A percentile compares a stretch with the other conserved stretches of the same genome.
Evolutionary conservation across 2,329 filamentous ascomycete species (phyloP).

Genomic region (Epicoccum sorghinum): DNA sequence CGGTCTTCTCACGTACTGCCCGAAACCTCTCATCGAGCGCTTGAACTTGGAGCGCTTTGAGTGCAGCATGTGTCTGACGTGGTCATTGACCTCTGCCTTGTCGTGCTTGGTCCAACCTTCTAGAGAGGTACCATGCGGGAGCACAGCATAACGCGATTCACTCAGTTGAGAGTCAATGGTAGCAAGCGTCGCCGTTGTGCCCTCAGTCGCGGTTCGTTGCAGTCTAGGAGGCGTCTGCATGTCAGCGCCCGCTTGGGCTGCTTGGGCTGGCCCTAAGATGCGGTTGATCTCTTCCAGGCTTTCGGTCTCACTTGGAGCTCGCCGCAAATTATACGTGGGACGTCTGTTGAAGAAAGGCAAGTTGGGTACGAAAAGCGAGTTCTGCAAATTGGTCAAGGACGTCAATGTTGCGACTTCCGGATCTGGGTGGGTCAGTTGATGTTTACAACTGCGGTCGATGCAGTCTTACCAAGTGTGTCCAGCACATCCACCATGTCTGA

Average conservation of each 20-base stretch:
- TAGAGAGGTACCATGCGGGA: constrained; percentile 74
- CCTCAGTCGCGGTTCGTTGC: constrained; percentile 31
- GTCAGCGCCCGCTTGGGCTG: constrained; percentile 22
- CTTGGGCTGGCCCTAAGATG: constrained; percentile 30
- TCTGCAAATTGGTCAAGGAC: constrained; percentile 87
- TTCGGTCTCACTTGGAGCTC: constrained; percentile 48
- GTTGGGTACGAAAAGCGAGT: constrained; percentile 84
- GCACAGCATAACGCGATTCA: constrained; percentile 76
- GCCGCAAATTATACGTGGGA: constrained; percentile 77
- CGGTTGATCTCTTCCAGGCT: constrained; percentile 40
- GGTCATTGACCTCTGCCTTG: constrained; percentile 78
- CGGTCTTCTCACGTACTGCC: constrained; percentile 76
- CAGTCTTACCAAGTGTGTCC: constrained; percentile 67
- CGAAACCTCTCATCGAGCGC: constrained; percentile 78
- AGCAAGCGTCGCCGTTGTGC: constrained; percentile 47
- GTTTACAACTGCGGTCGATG: not conserved
- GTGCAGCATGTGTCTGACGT: constrained; percentile 86
- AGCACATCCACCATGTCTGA: constrained; percentile 69
- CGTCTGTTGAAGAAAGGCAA: constrained; percentile 79
- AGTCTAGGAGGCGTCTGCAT: constrained; percentile 26
- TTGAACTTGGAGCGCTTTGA: constrained; percentile 81
- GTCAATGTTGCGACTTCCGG: constrained; percentile 83
- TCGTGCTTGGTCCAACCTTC: constrained; percentile 78
- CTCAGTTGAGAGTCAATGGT: constrained; percentile 73
- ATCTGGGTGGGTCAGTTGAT: constrained; percentile 58